Conservation (phyloP, 768 basidiomycete species). For the Multifurca ochricompacta region DNA sequence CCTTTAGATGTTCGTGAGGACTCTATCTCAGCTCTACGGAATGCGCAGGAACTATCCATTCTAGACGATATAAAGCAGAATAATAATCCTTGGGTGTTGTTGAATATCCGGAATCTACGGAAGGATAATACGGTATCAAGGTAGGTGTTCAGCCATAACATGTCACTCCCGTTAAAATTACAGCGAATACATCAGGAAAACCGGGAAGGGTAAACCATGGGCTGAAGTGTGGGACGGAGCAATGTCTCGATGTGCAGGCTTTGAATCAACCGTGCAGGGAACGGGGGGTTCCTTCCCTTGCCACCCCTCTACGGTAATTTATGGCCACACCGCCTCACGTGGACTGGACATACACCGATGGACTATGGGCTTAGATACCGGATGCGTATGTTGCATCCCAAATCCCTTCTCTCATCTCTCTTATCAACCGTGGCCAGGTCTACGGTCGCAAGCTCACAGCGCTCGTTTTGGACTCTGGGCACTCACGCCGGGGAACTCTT, state of each 20-base stretch:
- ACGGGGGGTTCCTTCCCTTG: slow-evolving; percentile 42
- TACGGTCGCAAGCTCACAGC: slow-evolving; percentile 60
- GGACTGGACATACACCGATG: slow-evolving; percentile 79
- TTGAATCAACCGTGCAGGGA: slow-evolving; percentile 23
- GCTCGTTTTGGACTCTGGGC: slow-evolving; percentile 42
- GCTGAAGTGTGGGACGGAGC: slow-evolving; percentile 63
- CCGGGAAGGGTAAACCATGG: slow-evolving; percentile 62
- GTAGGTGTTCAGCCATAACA: slow-evolving; percentile 24
- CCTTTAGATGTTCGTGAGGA: neutral
- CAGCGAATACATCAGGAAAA: slow-evolving; percentile 19
- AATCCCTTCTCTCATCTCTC: neutral
- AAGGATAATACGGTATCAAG: slow-evolving; percentile 33
- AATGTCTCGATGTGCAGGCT: slow-evolving; percentile 53
- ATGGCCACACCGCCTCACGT: slow-evolving; percentile 77
- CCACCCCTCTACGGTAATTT: slow-evolving; percentile 70
- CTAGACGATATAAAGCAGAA: slow-evolving; percentile 69
- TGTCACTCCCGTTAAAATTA: neutral
- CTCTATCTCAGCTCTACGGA: slow-evolving; percentile 33
- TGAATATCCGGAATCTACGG: slow-evolving; percentile 58
- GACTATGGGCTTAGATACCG: slow-evolving; percentile 81
- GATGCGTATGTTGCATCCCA: slow-evolving; percentile 52
- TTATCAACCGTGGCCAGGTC: slow-evolving; percentile 29
- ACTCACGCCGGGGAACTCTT: neutral
- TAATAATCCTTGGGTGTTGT: slow-evolving; percentile 60
- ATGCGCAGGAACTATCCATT: slow-evolving; percentile 61